Evolutionary conservation across 2,329 filamentous ascomycete species (phyloP), one percentile per base, ranked within the genome.

Genomic region (Aureobasidium sp.): DNA sequence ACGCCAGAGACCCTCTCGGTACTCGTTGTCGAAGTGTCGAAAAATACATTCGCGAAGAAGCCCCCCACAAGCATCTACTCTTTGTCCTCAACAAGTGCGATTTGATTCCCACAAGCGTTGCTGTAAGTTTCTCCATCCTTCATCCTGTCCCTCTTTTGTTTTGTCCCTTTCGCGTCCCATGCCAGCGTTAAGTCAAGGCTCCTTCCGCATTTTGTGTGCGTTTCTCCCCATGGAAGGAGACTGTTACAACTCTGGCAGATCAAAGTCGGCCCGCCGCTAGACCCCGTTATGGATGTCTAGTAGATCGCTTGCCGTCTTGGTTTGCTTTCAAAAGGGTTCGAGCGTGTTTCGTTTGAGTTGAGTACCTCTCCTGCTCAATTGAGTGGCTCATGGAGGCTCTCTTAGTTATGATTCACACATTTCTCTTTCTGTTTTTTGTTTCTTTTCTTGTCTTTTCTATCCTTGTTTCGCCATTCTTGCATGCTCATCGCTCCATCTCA

Each of bases 161-260:
- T 65, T 57, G 31, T 58, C 65, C 66, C 17, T 66, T 70, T 74
- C 70, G 71, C 72, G 76, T 41, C 36, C 41, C 22, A 68, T 80
- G 83, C 87, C 87, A 89, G 81, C 82, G 91, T 94, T 91, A 95
- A 94, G 93, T 95, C 89, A 90, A 88, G 87, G 81, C 85, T 81
- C 81, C 84, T 84, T 85, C 85, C 82, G 79, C 78, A 76, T 74
- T 20, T 78, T 70, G 72, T 74, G 74, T 79, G 76, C 77, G 81
- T 73, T 59, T 51, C 75, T 78, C 82, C 75, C 82, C 75, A 86
- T 94, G 90, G 88, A 87, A 87, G 85, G 81, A 78, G 78, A 90
- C 92, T 95, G 94, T 99, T 99, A 99, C 90, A 91, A 88, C 88
- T 86, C 90, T 97, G 94, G 94, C 87, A 97, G 85, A 99, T 87